A percentile compares a stretch with the other conserved stretches of the same genome.
Evolutionary conservation across 1,284 basidiomycete species (phyloP).

Genomic region (Ceratobasidium papillatum): DNA sequence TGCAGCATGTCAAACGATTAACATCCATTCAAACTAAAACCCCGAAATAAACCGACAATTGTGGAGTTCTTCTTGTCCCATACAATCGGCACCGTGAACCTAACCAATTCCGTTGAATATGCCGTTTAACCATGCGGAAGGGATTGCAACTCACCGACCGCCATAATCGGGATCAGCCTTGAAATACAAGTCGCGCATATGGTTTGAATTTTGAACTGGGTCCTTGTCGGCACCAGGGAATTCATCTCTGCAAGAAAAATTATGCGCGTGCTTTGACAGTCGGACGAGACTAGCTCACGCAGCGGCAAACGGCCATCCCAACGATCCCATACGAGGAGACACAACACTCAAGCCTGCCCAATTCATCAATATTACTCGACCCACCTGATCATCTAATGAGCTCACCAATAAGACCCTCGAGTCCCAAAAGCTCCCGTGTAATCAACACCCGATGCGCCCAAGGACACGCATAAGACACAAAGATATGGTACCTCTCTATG

Average conservation of each 20-base stretch:
- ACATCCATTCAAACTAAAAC: neutral
- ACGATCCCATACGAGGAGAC: conserved; percentile 82
- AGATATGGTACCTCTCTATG: conserved; percentile 78
- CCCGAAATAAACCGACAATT: conserved; percentile 64
- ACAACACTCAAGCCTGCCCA: conserved; percentile 77
- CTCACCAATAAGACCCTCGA: conserved; percentile 84
- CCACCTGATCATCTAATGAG: conserved; percentile 33
- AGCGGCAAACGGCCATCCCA: conserved; percentile 89
- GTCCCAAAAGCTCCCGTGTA: conserved; percentile 87
- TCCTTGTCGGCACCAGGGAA: conserved; percentile 79
- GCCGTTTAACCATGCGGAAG: neutral
- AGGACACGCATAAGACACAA: conserved; percentile 56
- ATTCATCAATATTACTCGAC: neutral
- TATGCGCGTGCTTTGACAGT: neutral
- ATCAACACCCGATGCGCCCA: conserved; percentile 96
- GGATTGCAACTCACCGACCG: conserved; percentile 62
- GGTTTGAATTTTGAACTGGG: conserved; percentile 70
- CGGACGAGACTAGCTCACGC: conserved; percentile 32
- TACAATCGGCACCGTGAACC: conserved; percentile 90
- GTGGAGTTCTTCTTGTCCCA: conserved; percentile 93
- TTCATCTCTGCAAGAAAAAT: conserved; percentile 58
- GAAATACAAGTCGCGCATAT: conserved; percentile 88
- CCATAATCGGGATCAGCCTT: conserved; percentile 74
- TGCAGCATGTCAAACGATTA: neutral
- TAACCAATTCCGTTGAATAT: conserved; percentile 46